Conservation (phyloP, 768 basidiomycete genomes). For the Mycena capillaripes region DNA sequence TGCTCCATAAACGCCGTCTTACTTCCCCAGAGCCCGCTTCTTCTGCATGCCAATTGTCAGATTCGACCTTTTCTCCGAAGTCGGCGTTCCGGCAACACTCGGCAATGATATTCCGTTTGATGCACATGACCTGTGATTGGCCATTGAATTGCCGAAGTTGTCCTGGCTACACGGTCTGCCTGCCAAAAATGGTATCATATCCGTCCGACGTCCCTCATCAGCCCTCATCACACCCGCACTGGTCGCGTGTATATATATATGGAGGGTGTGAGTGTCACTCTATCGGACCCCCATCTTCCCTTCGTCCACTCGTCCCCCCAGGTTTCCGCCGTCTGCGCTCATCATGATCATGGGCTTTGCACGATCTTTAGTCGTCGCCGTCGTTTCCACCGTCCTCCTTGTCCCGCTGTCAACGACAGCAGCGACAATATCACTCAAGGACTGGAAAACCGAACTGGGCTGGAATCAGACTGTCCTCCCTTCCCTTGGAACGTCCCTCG, state of each 20-base stretch:
- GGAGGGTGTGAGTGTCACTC: neutral
- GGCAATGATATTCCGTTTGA: neutral
- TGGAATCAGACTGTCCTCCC: conserved; percentile 35
- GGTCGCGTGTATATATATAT: conserved; percentile 5
- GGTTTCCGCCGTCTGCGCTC: neutral
- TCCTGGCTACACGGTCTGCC: conserved; percentile 6
- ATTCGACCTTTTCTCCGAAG: neutral
- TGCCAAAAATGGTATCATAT: neutral
- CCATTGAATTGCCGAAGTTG: conserved; percentile 1
- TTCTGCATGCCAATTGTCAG: neutral
- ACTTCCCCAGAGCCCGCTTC: too few relatives aligned
- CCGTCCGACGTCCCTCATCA: conserved; percentile 9
- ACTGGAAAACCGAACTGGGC: conserved; percentile 28
- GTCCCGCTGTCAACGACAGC: conserved; percentile 16
- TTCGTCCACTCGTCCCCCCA: neutral
- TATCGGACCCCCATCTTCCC: neutral
- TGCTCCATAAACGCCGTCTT: too few relatives aligned
- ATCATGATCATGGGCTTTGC: conserved; percentile 10
- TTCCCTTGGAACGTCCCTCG: conserved; percentile 22
- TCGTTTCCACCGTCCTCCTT: neutral
- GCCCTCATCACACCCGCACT: neutral
- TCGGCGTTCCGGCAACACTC: neutral
- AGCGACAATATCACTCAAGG: neutral
- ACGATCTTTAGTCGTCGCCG: conserved; percentile 3
- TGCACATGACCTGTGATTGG: conserved; percentile 12